Conservation (phyloP, 2,329 filamentous ascomycete genomes). For the Diaporthe sp. region DNA sequence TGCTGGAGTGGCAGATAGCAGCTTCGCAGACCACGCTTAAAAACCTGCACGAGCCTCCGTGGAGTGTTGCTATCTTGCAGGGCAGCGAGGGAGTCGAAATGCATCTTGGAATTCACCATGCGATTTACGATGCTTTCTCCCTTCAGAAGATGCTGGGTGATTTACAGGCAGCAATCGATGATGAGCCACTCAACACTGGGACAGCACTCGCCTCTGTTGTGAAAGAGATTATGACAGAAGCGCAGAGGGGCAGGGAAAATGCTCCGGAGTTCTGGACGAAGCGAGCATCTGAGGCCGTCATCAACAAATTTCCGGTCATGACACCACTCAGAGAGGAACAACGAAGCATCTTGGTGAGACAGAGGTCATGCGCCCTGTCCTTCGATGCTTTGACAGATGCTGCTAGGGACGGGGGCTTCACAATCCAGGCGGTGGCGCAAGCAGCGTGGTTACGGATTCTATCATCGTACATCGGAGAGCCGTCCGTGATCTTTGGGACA, state of each 20-base stretch:
- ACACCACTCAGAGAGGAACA: constrained; percentile 69
- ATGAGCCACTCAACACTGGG: constrained; percentile 45
- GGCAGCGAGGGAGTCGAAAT: constrained; percentile 47
- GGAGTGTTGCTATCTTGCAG: constrained; percentile 69
- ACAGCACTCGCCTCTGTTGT: constrained; percentile 48
- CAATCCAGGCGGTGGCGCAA: constrained; percentile 81
- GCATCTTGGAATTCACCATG: constrained; percentile 77
- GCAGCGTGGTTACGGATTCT: constrained; percentile 84
- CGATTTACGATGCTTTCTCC: constrained; percentile 87
- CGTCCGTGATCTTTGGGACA: constrained; percentile 80
- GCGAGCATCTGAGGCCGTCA: constrained; percentile 64
- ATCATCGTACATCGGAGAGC: constrained; percentile 82
- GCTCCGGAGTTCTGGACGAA: constrained; percentile 74
- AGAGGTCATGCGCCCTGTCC: constrained; percentile 54
- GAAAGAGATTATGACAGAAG: constrained; percentile 56
- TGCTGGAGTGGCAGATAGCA: constrained; percentile 55
- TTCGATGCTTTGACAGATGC: constrained; percentile 64
- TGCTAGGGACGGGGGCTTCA: constrained; percentile 73
- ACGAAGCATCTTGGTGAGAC: constrained; percentile 51
- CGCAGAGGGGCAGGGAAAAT: constrained; percentile 46
- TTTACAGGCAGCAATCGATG: constrained; percentile 60
- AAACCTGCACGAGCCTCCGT: constrained; percentile 69
- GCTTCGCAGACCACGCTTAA: constrained; percentile 52
- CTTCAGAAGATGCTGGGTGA: constrained; percentile 75
- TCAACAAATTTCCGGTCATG: constrained; percentile 83